phyloP scores from a whole-genome alignment of 345 rosid genomes.

The Linum trigynum region DNA sequence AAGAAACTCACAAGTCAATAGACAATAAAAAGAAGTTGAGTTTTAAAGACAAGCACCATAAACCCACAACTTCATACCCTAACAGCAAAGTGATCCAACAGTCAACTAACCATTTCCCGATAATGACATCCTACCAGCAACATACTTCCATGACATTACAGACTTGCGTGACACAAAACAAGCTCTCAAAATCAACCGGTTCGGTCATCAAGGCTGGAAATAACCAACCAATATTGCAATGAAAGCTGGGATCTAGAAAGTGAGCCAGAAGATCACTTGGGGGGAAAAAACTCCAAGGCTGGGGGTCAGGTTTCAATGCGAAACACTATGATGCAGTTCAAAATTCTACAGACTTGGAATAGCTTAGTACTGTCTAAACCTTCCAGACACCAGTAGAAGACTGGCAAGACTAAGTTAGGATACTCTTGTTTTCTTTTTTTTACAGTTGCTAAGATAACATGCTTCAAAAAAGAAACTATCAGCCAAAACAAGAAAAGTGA shows the following conservation, averaged over 20 bases:
- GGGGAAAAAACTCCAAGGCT: too few relatives aligned
- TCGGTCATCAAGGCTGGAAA: too few relatives aligned
- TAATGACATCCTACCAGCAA: conserved; percentile 3
- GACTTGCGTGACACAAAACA: conserved; percentile 12
- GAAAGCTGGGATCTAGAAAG: too few relatives aligned
- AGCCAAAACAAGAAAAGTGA: too few relatives aligned
- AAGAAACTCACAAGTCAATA: conserved; percentile 44
- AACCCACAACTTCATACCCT: not conserved
- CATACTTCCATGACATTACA: conserved; percentile 10
- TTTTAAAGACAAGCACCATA: conserved; percentile 18
- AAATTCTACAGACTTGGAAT: too few relatives aligned
- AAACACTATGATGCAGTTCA: too few relatives aligned
- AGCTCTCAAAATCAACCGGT: not conserved
- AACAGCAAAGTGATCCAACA: not conserved
- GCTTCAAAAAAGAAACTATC: too few relatives aligned
- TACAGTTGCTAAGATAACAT: not conserved
- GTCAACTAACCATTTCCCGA: conserved; percentile 4
- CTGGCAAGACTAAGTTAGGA: not conserved
- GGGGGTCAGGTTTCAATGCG: too few relatives aligned
- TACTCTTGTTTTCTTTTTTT: too few relatives aligned
- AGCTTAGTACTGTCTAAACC: too few relatives aligned
- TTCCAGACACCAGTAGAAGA: not conserved
- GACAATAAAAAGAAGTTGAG: conserved; percentile 17
- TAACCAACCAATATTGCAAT: too few relatives aligned
- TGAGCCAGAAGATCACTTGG: too few relatives aligned